Evolutionary conservation across 257 asterid genomes (phyloP).

Genomic region (Solanum habrochaites): DNA sequence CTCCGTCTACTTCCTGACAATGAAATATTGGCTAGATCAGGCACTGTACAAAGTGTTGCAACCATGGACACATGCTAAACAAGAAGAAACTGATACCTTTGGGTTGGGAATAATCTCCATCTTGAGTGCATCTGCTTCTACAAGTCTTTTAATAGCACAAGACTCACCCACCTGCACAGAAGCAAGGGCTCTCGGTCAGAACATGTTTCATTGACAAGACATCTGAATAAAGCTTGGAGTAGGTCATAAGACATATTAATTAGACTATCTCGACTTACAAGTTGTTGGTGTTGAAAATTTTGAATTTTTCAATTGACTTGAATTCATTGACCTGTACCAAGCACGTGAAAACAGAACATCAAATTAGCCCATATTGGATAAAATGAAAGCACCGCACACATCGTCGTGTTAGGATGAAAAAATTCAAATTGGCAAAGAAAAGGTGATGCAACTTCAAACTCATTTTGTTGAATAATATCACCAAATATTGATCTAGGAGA

Average conservation of each 20-base stretch:
- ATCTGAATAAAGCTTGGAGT: not conserved
- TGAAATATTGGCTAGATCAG: not conserved
- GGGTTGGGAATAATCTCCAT: slow-evolving; percentile 99
- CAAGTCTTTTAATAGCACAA: slow-evolving; percentile 86
- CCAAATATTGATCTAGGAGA: not conserved
- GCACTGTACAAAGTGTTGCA: not conserved
- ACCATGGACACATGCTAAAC: not conserved
- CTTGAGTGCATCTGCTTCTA: slow-evolving; percentile 63
- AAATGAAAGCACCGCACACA: not conserved
- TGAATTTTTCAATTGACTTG: slow-evolving; percentile 97
- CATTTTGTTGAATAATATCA: not conserved
- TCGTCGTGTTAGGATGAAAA: not conserved
- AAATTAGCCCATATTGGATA: not conserved
- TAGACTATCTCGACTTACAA: slow-evolving; percentile 38
- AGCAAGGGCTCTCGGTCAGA: not conserved
- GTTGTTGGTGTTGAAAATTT: slow-evolving; percentile 97
- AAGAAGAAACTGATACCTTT: slow-evolving; percentile 35
- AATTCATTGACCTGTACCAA: slow-evolving; percentile 75
- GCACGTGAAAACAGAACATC: not conserved
- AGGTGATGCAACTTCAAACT: not conserved
- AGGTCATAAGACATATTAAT: not conserved
- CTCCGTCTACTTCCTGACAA: slow-evolving; percentile 84
- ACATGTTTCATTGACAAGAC: not conserved
- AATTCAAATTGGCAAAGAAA: not conserved
- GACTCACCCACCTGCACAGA: slow-evolving; percentile 80